Conservation (phyloP, 2,329 filamentous ascomycete genomes). For the Trichoderma polysporum region DNA sequence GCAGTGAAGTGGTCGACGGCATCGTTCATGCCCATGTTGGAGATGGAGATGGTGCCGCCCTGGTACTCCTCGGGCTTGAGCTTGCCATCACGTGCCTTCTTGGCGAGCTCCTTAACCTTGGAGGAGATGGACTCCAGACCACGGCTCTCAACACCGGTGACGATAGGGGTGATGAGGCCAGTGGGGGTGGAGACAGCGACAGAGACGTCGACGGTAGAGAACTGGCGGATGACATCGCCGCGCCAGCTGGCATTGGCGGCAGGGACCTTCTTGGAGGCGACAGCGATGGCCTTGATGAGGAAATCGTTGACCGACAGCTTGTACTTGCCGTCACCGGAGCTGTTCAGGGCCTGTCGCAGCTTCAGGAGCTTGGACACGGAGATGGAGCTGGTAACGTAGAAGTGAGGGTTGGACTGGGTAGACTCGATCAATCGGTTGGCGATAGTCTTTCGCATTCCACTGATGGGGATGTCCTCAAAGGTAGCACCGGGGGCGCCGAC, state of each 20-base stretch:
- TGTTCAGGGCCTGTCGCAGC: slow-evolving; percentile 91
- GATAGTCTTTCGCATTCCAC: slow-evolving; percentile 97
- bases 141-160: slow-evolving; percentile 81
- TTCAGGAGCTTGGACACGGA: slow-evolving; percentile 95
- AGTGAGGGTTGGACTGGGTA: slow-evolving; percentile 92
- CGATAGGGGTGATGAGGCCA: slow-evolving; percentile 96
- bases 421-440: slow-evolving; percentile 86
- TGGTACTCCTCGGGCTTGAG: slow-evolving; percentile 99
- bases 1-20: slow-evolving; percentile 97
- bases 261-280: slow-evolving; percentile 90
- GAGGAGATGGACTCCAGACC: slow-evolving; percentile 86
- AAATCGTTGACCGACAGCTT: slow-evolving; percentile 99
- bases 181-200: slow-evolving; percentile 92
- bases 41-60: slow-evolving; percentile 98
- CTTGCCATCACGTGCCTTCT: slow-evolving; percentile 94
- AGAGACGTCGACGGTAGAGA: slow-evolving; percentile 89
- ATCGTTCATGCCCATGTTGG: slow-evolving; percentile 99
- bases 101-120: slow-evolving; percentile 93
- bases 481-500: slow-evolving; percentile 59
- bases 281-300: slow-evolving; percentile 91
- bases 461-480: slow-evolving; percentile 82
- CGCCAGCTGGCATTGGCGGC: slow-evolving; percentile 96
- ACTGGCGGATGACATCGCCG: slow-evolving; percentile 85
- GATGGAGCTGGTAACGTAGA: slow-evolving; percentile 88
- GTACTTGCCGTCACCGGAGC: slow-evolving; percentile 85